Evolutionary conservation across 2,329 filamentous ascomycete genomes (phyloP), one percentile per base, ranked within the genome.

Genomic region (Pseudogymnoascus sp.): DNA sequence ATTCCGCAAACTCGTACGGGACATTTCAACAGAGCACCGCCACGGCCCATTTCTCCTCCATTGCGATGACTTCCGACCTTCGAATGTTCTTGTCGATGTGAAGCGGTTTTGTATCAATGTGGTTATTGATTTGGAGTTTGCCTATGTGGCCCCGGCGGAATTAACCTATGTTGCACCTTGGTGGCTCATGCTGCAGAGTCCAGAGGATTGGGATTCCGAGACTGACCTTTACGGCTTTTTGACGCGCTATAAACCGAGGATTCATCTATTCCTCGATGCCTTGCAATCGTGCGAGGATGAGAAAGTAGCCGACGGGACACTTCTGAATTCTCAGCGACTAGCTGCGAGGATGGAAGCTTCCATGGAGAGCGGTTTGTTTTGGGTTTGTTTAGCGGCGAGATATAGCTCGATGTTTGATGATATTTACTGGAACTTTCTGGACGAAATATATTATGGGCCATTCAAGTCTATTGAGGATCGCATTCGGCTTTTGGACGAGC

Each of bases 1-100:
- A 1, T 74, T 75, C 50, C 69, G 69, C 11, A 69, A 67, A 16
- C 66, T 74, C 1, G 67, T 61, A 60, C 22, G 38, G 37, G 12
- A 12, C 9, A 47, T 33, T 47, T 39, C 58, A 9, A 14, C 7
- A 50, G 33, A 63, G 58, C 58, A 58, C 36, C 47, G 62, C 37
- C 58, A 64, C 12, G 59, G 60, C 35, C 61, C 64, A 50, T 64
- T 63, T 41, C 38, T 39, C 58, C 47, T 58, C 62, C 65, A 63
- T 33, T 66, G 64, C 58, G 64, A 66, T 57, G 64, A 65, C 57
- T 36, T 66, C n/a, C 62, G 57, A 54, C 64, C 64, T 58, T 62
- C 64, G 25, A 66, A 63, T 47, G 62, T 65, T 50, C 61, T 66
- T 16, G 60, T 61, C 39, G 37, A 65, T 41, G 37, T 39, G 9